Base-by-base conservation (phyloP, 495 filamentous ascomycete genomes). In the Rhypophila decipiens region DNA sequence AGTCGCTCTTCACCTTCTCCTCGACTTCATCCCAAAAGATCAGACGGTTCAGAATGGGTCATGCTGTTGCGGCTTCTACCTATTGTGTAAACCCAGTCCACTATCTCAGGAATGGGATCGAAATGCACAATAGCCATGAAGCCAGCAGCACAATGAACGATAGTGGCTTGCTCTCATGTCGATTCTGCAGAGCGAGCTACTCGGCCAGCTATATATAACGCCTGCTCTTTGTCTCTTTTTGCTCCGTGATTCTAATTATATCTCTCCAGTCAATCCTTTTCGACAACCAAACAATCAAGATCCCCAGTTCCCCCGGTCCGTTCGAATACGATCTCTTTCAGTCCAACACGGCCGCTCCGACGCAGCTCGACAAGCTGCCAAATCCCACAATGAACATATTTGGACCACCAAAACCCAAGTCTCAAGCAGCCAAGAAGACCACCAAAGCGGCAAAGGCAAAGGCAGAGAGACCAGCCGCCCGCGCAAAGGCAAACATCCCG, bases 371-470 rank as follows among this genome's bases (percentile, higher is more conserved):
- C 49, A 62, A 61, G 47, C 49, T 72, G 20, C 59, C 66, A n/a
- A 51, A 66, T n/a, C 67, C 67, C 4, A 64, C 68, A n/a, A 75
- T 71, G 69, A 65, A 57, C 8, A 64, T 75, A 4, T 56, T 71
- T 24, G 47, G 50, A 29, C 58, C 57, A 22, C 53, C 83, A n/a
- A 73, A 65, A 38, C 53, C 60, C 59, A 74, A 55, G 43, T 70
- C n/a, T n/a, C n/a, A n/a, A n/a, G n/a, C n/a, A n/a, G n/a, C n/a
- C n/a, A n/a, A n/a, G n/a, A n/a, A n/a, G 10, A 50, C 57, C 18
- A 60, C 56, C 18, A 67, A 59, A 47, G 52, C 44, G 15, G 49
- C 52, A 33, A 56, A 70, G 43, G 46, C 54, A 38, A 51, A 64
- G 46, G 49, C 43, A 20, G 22, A n/a, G n/a, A n/a, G n/a, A n/a